These are phyloP conservation scores for Halteria grandinella DNA, from an alignment of 73 alveolate species.

Conservation along the genomic window DNA sequence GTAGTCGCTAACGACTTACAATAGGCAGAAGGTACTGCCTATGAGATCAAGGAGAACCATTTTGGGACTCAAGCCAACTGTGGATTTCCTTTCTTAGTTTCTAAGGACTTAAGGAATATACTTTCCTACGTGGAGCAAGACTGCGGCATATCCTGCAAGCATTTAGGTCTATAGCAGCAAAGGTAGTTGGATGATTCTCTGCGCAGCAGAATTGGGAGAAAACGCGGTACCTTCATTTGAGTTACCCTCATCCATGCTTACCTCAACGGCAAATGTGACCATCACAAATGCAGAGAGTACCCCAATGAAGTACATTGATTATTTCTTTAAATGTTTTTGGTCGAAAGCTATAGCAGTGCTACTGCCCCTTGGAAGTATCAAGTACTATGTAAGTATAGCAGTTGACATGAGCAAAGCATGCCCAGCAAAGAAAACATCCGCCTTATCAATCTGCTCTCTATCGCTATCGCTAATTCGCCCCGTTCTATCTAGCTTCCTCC, in stretches of 20 bases:
- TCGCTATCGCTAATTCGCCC: no score
- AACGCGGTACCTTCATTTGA: no score
- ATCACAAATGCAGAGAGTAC: background rate
- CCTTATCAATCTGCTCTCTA: background rate
- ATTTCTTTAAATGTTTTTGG: background rate
- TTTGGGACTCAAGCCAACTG: constrained; percentile 34
- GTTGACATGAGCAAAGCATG: constrained; percentile 27
- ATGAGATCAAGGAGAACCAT: constrained; percentile 13
- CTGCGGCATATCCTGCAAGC: constrained; percentile 32
- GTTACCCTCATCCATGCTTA: no score
- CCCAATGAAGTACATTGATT: constrained; percentile 9
- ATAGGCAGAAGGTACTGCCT: constrained; percentile 13
- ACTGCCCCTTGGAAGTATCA: constrained; percentile 31
- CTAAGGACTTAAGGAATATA: constrained; percentile 12
- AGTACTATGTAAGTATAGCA: background rate
- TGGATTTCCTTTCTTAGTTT: constrained; percentile 13
- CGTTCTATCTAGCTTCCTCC: no score
- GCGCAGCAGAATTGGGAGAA: no score
- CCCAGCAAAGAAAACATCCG: constrained; percentile 12
- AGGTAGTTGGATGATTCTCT: constrained; percentile 13
- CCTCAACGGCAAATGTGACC: constrained; percentile 1
- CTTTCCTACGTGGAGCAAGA: background rate
- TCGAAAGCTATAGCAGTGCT: no score
- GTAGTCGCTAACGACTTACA: constrained; percentile 27
- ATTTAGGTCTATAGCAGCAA: constrained; percentile 10